Percentiles rank a stretch among this genome's conserved stretches.
Evolutionary conservation across 257 asterid species (phyloP).

Genomic region (Solanum chilense): DNA sequence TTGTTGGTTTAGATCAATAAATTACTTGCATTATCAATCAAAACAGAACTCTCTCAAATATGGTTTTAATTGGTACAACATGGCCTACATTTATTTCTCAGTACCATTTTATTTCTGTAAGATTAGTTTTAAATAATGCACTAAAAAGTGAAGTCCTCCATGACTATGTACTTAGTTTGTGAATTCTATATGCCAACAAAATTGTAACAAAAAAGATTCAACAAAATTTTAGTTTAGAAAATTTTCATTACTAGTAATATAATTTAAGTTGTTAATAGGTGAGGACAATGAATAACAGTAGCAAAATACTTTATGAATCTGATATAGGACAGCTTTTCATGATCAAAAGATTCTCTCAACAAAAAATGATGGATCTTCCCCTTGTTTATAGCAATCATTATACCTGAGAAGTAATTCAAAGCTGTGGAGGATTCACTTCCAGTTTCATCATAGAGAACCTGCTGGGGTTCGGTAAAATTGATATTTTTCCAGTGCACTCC

Average conservation of each 20-base stretch:
- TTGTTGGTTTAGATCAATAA: neutral
- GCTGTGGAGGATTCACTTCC: neutral
- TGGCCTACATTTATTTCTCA: neutral
- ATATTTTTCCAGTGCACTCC: neutral
- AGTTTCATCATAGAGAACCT: neutral
- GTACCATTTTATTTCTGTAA: neutral
- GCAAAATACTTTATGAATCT: neutral
- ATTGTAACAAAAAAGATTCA: neutral
- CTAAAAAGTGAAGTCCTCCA: neutral
- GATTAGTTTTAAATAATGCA: neutral
- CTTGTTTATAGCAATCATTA: neutral
- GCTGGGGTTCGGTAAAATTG: neutral
- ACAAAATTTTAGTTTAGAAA: neutral
- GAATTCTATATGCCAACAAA: neutral
- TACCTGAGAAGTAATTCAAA: neutral
- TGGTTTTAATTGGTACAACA: neutral
- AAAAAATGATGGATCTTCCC: neutral
- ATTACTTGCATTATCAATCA: neutral
- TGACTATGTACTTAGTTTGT: neutral
- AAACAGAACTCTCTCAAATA: neutral
- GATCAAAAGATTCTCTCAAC: neutral
- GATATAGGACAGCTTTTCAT: neutral
- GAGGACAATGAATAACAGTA: neutral
- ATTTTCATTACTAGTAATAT: neutral
- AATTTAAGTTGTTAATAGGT: neutral